These are phyloP conservation scores for Hanseniaspora osmophila DNA, from an alignment of 805 yeast genomes.

Conservation along the genomic window DNA sequence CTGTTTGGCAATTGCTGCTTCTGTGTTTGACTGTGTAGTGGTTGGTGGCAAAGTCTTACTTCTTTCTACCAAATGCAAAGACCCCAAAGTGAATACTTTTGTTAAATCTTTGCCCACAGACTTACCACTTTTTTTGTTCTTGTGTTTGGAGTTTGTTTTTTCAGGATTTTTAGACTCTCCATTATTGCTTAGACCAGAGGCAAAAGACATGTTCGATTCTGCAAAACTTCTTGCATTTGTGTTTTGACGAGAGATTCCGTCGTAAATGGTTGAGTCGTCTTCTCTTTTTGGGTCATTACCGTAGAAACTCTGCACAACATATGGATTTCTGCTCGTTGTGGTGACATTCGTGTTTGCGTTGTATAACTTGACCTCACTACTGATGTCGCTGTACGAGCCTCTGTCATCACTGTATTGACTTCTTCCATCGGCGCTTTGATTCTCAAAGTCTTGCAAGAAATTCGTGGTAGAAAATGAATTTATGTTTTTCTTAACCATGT, in stretches of 20 bases:
- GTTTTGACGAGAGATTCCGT: slow-evolving; percentile 1
- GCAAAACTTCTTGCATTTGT: not conserved
- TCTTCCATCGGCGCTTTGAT: slow-evolving; percentile 1
- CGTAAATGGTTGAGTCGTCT: not conserved
- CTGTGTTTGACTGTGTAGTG: slow-evolving; percentile 10
- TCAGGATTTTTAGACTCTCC: too few relatives aligned
- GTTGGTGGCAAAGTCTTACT: slow-evolving; percentile 19
- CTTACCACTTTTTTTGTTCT: slow-evolving; percentile 2
- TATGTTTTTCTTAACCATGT: not conserved
- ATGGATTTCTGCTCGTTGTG: not conserved
- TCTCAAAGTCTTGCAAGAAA: not conserved
- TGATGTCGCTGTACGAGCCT: slow-evolving; percentile 5
- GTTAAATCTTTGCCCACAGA: slow-evolving; percentile 6
- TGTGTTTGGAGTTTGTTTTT: too few relatives aligned
- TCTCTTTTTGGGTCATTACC: slow-evolving; percentile 2
- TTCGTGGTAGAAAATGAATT: not conserved
- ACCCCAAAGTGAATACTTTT: slow-evolving; percentile 10
- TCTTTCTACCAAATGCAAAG: slow-evolving; percentile 16
- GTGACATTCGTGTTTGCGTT: slow-evolving; percentile 5
- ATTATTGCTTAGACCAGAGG: too few relatives aligned
- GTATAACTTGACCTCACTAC: slow-evolving; percentile 3
- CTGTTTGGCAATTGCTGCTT: slow-evolving; percentile 4
- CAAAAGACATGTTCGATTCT: too few relatives aligned
- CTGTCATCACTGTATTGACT: slow-evolving; percentile 10
- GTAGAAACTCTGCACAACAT: not conserved